Evolutionary conservation across 352 stramenopile genomes (phyloP), one percentile per base, ranked within the genome.

Genomic region (Elongisporangium anandrum): DNA sequence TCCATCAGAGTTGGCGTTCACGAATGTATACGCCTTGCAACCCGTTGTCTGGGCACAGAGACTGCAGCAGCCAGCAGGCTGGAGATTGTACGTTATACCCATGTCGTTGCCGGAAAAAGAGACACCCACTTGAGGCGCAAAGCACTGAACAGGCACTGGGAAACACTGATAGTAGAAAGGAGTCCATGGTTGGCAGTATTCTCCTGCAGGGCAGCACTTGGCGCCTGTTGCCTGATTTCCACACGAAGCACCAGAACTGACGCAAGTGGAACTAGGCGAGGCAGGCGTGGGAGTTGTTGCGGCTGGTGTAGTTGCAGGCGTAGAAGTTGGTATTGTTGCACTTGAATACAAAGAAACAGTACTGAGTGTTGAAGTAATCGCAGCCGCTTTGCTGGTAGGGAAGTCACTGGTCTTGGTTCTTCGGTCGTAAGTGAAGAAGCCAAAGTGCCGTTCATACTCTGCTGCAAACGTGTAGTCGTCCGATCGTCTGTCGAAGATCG

Each of bases 391-490:
- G 24, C 24, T 34, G 7, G 24, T 34, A 7, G 24, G 81, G 65
- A 72, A 92, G 50, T 66, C 63, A 4, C 60, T n/a, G 1, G 56
- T 56, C 59, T 92, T 92, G 19, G n/a, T 22, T 3, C 56, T 21
- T 41, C 69, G 66, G 24, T 73, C 29, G 38, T 60, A 77, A 9
- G 73, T 91, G 68, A 72, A 91, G 49, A 91, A 92, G 15, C 81
- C 81, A 61, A 94, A 92, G 58, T 88, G 85, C 51, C 51, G 79
- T 54, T 94, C 82, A 2, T 90, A 65, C 8, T 86, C 73, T 1
- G 70, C 20, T 20, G 7, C 26, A 64, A 88, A 73, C 12, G 74
- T 78, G 20, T 52, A 73, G 66, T 91, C 83, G 48, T 81, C 66
- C 0, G 69, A 67, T 22, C 65, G 56, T 19, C 77, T 78, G 48